phyloP scores from a whole-genome alignment of 192 early-diverging fungal species.

The Chytriomyces hyalinus region DNA sequence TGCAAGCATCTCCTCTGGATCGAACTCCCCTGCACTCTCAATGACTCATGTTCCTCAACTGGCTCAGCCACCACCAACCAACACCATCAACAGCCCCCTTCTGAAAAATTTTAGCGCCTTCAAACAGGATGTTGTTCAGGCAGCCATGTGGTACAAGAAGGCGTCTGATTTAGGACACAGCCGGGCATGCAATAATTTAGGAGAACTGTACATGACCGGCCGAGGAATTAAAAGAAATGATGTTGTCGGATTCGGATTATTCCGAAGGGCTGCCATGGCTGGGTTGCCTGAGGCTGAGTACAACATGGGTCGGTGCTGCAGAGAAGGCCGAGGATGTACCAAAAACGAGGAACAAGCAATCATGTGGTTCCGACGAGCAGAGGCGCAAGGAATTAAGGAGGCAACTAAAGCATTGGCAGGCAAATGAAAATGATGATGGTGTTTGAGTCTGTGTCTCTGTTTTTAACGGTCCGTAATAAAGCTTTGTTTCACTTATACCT shows the following conservation, averaged over 20 bases:
- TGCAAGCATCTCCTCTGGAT: neutral
- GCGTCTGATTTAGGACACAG: slow-evolving; percentile 30
- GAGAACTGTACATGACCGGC: slow-evolving; percentile 40
- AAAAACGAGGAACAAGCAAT: slow-evolving; percentile 38
- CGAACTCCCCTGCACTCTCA: neutral
- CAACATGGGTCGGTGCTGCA: slow-evolving; percentile 39
- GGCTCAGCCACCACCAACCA: slow-evolving; percentile 13
- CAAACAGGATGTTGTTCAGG: slow-evolving; percentile 40
- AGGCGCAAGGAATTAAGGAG: slow-evolving; percentile 35
- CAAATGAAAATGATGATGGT: slow-evolving; percentile 2
- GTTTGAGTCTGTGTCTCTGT: neutral
- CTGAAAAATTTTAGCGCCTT: slow-evolving; percentile 35
- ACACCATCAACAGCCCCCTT: slow-evolving; percentile 20
- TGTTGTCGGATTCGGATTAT: slow-evolving; percentile 31
- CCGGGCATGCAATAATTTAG: slow-evolving; percentile 35
- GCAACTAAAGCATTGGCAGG: slow-evolving; percentile 36
- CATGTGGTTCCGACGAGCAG: slow-evolving; percentile 35
- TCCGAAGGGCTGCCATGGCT: slow-evolving; percentile 36
- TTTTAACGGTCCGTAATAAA: too few species aligned
- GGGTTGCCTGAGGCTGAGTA: slow-evolving; percentile 40
- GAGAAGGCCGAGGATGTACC: slow-evolving; percentile 34
- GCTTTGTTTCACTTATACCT: too few species aligned
- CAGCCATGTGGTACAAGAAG: slow-evolving; percentile 37
- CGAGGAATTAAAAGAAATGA: slow-evolving; percentile 32
- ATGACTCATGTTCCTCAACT: slow-evolving; percentile 1